phyloP scores from a whole-genome alignment of 2,329 filamentous ascomycete genomes.

The Hypoxylon sp. region DNA sequence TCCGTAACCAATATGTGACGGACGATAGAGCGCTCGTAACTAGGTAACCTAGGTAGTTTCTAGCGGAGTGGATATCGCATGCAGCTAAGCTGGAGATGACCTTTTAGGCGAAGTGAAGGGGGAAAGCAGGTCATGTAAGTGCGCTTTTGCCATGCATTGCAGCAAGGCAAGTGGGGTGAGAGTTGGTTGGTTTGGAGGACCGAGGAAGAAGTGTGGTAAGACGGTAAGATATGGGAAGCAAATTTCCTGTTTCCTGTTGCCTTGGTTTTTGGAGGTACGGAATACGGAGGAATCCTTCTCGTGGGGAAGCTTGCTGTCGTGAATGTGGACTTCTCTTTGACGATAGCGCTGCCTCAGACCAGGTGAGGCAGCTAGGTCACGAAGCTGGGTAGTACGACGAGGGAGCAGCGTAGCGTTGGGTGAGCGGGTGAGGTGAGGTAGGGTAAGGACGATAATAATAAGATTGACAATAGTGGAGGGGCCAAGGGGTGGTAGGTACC shows the following conservation, averaged over 20 bases:
- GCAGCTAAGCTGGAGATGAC: constrained; percentile 32
- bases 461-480: constrained; percentile 32
- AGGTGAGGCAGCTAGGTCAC: constrained; percentile 6
- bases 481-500: too few species aligned
- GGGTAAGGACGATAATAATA: constrained; percentile 23
- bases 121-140: constrained; percentile 36
- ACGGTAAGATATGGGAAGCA: constrained; percentile 29
- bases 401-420: constrained; percentile 18
- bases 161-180: constrained; percentile 29
- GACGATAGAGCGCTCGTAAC: constrained; percentile 22
- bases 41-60: too few species aligned
- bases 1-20: constrained; percentile 30
- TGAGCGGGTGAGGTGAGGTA: constrained; percentile 20
- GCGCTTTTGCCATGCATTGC: constrained; percentile 39
- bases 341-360: constrained; percentile 20
- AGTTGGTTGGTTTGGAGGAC: constrained; percentile 20
- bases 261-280: constrained; percentile 14
- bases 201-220: background rate
- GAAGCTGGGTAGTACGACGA: constrained; percentile 2
- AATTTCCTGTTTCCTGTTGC: constrained; percentile 15
- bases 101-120: constrained; percentile 29
- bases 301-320: constrained; percentile 10
- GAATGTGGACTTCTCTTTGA: constrained; percentile 26
- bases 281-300: constrained; percentile 19
- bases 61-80: constrained; percentile 32